Percentiles rank a stretch among this genome's conserved stretches.
Evolutionary conservation across 345 rosid genomes (phyloP).

Genomic region (Turnera subulata): DNA sequence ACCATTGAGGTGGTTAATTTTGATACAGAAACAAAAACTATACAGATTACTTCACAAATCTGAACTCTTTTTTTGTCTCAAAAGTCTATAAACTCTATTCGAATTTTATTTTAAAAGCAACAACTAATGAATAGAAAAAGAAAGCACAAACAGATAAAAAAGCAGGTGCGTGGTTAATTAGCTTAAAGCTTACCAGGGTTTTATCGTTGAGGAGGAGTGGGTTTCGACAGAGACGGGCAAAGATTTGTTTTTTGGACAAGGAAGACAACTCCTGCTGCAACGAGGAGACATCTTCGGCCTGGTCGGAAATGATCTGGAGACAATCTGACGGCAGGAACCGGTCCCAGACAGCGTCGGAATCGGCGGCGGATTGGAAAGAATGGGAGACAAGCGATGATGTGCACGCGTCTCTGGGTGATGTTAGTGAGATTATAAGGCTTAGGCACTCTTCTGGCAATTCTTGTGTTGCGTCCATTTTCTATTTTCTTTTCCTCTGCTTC

Average conservation of each 20-base stretch:
- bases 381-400: conserved; percentile 42
- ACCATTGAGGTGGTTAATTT: too few species aligned
- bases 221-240: conserved; percentile 33
- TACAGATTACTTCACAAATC: too few species aligned
- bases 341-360: conserved; percentile 60
- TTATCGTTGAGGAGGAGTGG: conserved; percentile 55
- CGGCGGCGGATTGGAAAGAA: conserved; percentile 37
- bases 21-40: too few species aligned
- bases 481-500: conserved; percentile 12
- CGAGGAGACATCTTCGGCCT: too few species aligned
- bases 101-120: too few species aligned
- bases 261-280: background rate
- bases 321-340: conserved; percentile 48
- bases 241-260: conserved; percentile 46
- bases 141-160: too few species aligned
- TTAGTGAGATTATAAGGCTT: conserved; percentile 40
- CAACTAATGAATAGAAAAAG: too few species aligned
- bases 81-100: too few species aligned
- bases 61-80: too few species aligned
- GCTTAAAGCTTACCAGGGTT: conserved; percentile 63
- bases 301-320: conserved; percentile 17
- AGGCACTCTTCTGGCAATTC: conserved; percentile 47
- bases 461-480: background rate
- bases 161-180: too few species aligned
- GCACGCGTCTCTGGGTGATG: conserved; percentile 48